Conservation (phyloP, 2,329 filamentous ascomycete species). For the Fusarium udum region DNA sequence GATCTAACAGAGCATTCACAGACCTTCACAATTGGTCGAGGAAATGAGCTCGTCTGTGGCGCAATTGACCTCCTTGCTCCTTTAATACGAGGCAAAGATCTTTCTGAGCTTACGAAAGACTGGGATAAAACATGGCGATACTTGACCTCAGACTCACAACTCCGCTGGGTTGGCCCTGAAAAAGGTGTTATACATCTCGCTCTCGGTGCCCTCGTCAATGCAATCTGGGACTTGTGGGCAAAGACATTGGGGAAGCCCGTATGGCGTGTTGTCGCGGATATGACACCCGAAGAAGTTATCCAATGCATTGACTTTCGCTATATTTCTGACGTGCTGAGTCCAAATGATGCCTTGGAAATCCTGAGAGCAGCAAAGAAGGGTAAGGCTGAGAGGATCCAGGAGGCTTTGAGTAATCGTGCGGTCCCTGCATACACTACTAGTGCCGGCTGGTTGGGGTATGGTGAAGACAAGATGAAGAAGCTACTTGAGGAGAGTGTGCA, state of each 20-base stretch:
- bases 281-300: constrained; percentile 87
- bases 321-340: constrained; percentile 74
- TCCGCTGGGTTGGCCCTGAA: constrained; percentile 93
- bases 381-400: neutral
- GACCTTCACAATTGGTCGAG: constrained; percentile 86
- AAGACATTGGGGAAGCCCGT: constrained; percentile 86
- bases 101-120: constrained; percentile 78
- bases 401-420: neutral
- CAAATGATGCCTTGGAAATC: neutral
- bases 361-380: neutral
- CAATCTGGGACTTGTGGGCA: constrained; percentile 96
- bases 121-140: constrained; percentile 92
- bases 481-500: neutral
- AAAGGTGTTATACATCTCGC: constrained; percentile 94
- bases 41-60: constrained; percentile 89
- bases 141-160: constrained; percentile 85
- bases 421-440: neutral
- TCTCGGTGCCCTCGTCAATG: constrained; percentile 87
- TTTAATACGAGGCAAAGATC: constrained; percentile 76
- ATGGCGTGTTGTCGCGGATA: constrained; percentile 88
- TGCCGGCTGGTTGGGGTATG: neutral
- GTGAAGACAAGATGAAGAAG: neutral
- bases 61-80: constrained; percentile 83
- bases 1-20: constrained; percentile 35
- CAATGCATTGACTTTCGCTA: constrained; percentile 91